Conservation (phyloP, 768 basidiomycete species). For the Podaxis pistillaris region DNA sequence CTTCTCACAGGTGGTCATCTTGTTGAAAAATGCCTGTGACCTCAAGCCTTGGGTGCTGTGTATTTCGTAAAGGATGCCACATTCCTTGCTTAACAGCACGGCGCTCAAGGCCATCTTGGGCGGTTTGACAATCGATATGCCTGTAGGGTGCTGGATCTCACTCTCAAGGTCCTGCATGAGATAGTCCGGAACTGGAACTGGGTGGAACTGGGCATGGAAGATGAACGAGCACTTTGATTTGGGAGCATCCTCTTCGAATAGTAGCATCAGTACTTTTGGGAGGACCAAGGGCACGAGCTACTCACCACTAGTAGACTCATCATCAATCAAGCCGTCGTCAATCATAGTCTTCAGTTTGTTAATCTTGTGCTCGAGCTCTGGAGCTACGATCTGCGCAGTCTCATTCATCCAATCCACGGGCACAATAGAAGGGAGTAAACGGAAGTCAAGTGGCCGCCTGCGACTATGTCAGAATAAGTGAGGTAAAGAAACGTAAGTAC, state of each 20-base stretch:
- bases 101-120: slow-evolving; percentile 62
- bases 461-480: slow-evolving; percentile 5
- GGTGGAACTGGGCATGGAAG: slow-evolving; percentile 64
- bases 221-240: slow-evolving; percentile 63
- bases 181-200: slow-evolving; percentile 46
- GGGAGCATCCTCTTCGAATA: slow-evolving; percentile 39
- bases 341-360: slow-evolving; percentile 60
- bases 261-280: not conserved
- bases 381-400: slow-evolving; percentile 56
- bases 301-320: slow-evolving; percentile 35
- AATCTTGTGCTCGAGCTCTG: slow-evolving; percentile 59
- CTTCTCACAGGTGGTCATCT: slow-evolving; percentile 62
- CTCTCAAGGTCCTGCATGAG: slow-evolving; percentile 71
- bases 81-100: slow-evolving; percentile 74
- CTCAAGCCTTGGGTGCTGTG: slow-evolving; percentile 67
- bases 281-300: not conserved
- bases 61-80: slow-evolving; percentile 72
- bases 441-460: slow-evolving; percentile 62
- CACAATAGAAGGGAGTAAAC: slow-evolving; percentile 64
- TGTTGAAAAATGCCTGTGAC: slow-evolving; percentile 72
- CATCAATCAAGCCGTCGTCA: slow-evolving; percentile 60
- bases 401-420: slow-evolving; percentile 54
- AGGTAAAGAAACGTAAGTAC: slow-evolving; percentile 16
- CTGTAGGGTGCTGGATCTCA: slow-evolving; percentile 74
- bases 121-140: slow-evolving; percentile 54